A percentile compares a stretch with the other conserved stretches of the same genome.
These are phyloP conservation scores for Arthrocladium fulminans DNA, from an alignment of 2,329 filamentous ascomycete species.

Conservation along the genomic window DNA sequence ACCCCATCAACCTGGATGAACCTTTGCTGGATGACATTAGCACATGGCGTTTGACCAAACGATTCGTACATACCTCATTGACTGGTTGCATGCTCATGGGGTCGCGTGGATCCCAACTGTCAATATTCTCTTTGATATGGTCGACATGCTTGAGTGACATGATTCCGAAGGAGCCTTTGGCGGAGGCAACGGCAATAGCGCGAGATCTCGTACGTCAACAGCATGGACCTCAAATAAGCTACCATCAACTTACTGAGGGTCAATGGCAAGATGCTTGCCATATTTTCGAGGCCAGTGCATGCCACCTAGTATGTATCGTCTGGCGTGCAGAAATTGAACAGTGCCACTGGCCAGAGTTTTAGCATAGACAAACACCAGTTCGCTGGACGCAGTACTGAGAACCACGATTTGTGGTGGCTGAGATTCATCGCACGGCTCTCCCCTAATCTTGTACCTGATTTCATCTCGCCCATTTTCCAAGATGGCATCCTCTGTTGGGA, in stretches of 20 bases:
- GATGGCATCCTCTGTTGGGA: conserved; percentile 22
- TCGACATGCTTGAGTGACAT: conserved; percentile 57
- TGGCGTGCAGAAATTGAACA: conserved; percentile 54
- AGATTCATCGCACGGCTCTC: conserved; percentile 12
- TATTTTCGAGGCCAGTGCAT: conserved; percentile 46
- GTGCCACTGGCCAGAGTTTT: conserved; percentile 34
- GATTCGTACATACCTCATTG: conserved; percentile 37
- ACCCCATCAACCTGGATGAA: conserved; percentile 54
- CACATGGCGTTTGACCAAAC: conserved; percentile 14
- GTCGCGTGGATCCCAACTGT: conserved; percentile 22
- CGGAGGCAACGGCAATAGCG: conserved; percentile 59
- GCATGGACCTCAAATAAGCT: not conserved
- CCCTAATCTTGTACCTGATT: conserved; percentile 17
- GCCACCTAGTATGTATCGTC: conserved; percentile 51
- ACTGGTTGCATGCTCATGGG: conserved; percentile 48
- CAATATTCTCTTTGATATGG: conserved; percentile 39
- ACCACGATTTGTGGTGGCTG: conserved; percentile 74
- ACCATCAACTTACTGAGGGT: conserved; percentile 55
- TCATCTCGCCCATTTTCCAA: conserved; percentile 22
- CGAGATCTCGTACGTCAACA: conserved; percentile 35
- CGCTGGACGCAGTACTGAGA: conserved; percentile 63
- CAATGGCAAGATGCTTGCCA: conserved; percentile 63
- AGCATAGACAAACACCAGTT: conserved; percentile 70
- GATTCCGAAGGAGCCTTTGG: conserved; percentile 61
- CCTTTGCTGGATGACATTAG: conserved; percentile 31